Conservation (phyloP, 495 filamentous ascomycete species). For the Pseudomonodictys pantanalensis region DNA sequence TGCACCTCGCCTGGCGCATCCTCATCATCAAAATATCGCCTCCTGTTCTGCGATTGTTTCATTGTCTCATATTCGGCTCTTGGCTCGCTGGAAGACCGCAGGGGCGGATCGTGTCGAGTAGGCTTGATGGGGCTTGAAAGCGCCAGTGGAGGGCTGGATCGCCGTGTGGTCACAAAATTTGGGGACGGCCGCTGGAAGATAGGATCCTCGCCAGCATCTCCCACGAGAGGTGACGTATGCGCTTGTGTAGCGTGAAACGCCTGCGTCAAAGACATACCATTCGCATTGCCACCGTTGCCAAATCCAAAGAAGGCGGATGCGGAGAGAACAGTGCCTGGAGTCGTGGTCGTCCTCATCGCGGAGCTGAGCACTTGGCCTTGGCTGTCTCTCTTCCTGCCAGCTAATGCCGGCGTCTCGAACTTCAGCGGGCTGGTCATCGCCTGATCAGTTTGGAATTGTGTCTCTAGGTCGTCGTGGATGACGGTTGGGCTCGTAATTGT, state of each 20-base stretch:
- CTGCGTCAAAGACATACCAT: slow-evolving; percentile 41
- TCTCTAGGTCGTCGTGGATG: slow-evolving; percentile 17
- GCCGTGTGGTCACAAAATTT: slow-evolving; percentile 31
- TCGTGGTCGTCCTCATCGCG: slow-evolving; percentile 30
- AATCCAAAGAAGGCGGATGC: slow-evolving; percentile 34
- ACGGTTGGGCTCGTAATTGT: slow-evolving; percentile 21
- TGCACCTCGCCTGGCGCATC: slow-evolving; percentile 15
- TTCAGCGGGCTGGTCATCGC: slow-evolving; percentile 26
- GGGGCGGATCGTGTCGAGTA: slow-evolving; percentile 15
- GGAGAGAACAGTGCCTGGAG: slow-evolving; percentile 33
- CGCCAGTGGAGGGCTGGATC: slow-evolving; percentile 35
- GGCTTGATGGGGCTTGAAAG: slow-evolving; percentile 38
- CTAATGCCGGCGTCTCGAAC: slow-evolving; percentile 40
- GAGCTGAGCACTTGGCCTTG: slow-evolving; percentile 40
- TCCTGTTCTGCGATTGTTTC: slow-evolving; percentile 40
- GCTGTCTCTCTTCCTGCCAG: slow-evolving; percentile 38
- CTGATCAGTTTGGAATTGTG: slow-evolving; percentile 8
- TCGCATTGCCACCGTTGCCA: slow-evolving; percentile 11
- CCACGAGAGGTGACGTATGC: slow-evolving; percentile 40
- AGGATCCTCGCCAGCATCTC: slow-evolving; percentile 38
- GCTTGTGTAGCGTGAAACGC: slow-evolving; percentile 45
- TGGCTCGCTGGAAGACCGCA: slow-evolving; percentile 36
- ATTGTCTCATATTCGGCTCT: slow-evolving; percentile 40
- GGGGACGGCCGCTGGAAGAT: slow-evolving; percentile 45
- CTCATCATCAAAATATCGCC: slow-evolving; percentile 6